Evolutionary conservation across 108 stramenopile genomes (phyloP), one percentile per base, ranked within the genome.

Genomic region (Fragilariopsis cylindrus): DNA sequence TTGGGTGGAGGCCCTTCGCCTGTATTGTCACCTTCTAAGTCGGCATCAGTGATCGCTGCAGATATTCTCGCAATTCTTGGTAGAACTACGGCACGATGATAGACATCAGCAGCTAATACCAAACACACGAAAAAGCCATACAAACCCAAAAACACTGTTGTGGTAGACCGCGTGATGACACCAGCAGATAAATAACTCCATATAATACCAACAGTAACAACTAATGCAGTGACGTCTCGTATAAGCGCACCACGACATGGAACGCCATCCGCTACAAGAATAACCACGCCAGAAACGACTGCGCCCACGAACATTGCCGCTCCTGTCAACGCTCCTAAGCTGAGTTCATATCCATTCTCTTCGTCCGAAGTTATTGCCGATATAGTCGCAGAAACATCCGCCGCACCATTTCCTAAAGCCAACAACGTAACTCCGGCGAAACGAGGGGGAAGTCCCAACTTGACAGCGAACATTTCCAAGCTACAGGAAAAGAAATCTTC

Each of bases 391-490:
- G 83, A 87, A 1, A 98, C 97, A 75, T 99, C 98, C 13, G 97
- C 94, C 7, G 98, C 97, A 12, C 98, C 98, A 85, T 99, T 99
- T 19, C 98, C 98, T 57, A 99, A 76, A 4, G 98, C 97, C 67
- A 99, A 79, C 9, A 98, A 76, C 0, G 97, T 94, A 40, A 99
- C 98, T 1, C 98, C 98, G 3, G 98, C 97, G 74, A 99, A 95
- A 7, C 97, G 90, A 0, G 97, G 96, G 4, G 97, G 92, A 41
- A 99, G 73, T 6, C 96, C 88, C 69, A 97, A 57, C 70, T 94
- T 82, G 19, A 76, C 47, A 42, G 83, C 87, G 65, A 99, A 96
- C 92, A 88, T 90, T 79, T 96, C 97, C 54, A 99, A 77, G 21
- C 88, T 81, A 5, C 98, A 98, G 7, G 82, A 84, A 71, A 99